Base-by-base conservation (phyloP, 352 stramenopile genomes). In the Phytophthora sp. region DNA sequence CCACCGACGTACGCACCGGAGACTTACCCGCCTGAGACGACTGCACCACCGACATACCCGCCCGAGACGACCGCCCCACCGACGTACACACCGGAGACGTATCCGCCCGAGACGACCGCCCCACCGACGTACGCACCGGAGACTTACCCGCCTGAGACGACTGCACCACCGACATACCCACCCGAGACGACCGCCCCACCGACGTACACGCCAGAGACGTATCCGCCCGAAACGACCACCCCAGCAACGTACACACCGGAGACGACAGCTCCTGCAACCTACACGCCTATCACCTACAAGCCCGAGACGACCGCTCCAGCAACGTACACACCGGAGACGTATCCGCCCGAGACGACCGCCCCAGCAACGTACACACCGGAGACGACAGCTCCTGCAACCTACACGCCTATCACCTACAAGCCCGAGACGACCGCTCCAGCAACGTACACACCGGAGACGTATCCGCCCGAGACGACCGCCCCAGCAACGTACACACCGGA, bases 151-250 rank as follows among this genome's bases (percentile, higher is more conserved):
- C 50, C 50, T 12, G 27, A 50, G 17, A 58, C 50, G 1, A 17
- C 38, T 6, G 26, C 50, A 3, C 50, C 50, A 11, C 3, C 20
- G 17, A 49, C 38, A 2, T 49, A 55, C 48, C 0, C 18, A 6
- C 48, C 50, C 0, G 35, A 57, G 23, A 57, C 49, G 2, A 18
- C 27, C 27, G n/a, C 49, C 11, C 49, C 49, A 5, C 6, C 8
- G 49, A 67, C 58, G 5, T 52, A 60, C 42, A 10, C 41, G 13
- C 49, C 58, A 3, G 42, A 60, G 41, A 60, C 58, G 12, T 51
- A 63, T 20, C 10, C 35, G 4, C 59, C 59, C 1, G 57, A 54
- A 38, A 58, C 55, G 6, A n/a, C 13, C 15, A 8, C 49, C 0
- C 49, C 49, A 5, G 15, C 10, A n/a, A 48, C 49, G 9, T 39